Percentiles rank a stretch among this genome's conserved stretches.
Conservation (phyloP, 140 eudicot genomes). For the Erigeron philadelphicus region DNA sequence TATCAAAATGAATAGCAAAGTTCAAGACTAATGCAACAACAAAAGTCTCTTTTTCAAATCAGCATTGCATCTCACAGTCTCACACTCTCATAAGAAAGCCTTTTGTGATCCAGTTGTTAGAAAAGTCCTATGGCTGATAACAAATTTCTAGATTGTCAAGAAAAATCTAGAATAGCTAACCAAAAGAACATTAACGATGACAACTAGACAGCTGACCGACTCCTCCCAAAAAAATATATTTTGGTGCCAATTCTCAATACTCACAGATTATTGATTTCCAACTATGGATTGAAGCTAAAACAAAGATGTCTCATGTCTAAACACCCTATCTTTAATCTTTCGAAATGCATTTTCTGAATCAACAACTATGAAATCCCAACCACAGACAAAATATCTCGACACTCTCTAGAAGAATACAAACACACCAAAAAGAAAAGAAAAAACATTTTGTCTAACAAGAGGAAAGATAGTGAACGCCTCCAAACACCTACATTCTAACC, state of each 20-base stretch:
- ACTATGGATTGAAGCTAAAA: too few relatives aligned
- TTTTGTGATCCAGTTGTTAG: constrained; percentile 8
- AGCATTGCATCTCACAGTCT: not conserved
- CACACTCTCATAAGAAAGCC: not conserved
- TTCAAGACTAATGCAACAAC: not conserved
- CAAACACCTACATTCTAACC: constrained; percentile 13
- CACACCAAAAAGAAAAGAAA: not conserved
- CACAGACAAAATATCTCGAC: not conserved
- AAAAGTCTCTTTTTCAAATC: not conserved
- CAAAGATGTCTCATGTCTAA: too few relatives aligned
- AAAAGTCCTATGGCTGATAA: not conserved
- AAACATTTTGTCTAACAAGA: not conserved
- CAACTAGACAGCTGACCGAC: not conserved
- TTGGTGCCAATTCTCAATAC: not conserved
- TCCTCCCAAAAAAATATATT: too few relatives aligned
- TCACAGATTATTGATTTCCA: not conserved
- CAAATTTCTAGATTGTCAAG: not conserved
- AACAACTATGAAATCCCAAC: not conserved
- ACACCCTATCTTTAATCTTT: not conserved
- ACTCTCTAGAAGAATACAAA: not conserved
- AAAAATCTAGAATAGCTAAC: not conserved
- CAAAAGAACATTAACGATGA: not conserved
- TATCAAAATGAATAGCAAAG: not conserved
- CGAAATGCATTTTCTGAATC: not conserved
- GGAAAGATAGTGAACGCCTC: constrained; percentile 3